Base-by-base conservation (phyloP, 1,284 basidiomycete genomes). In the Papiliotrema terrestris region DNA sequence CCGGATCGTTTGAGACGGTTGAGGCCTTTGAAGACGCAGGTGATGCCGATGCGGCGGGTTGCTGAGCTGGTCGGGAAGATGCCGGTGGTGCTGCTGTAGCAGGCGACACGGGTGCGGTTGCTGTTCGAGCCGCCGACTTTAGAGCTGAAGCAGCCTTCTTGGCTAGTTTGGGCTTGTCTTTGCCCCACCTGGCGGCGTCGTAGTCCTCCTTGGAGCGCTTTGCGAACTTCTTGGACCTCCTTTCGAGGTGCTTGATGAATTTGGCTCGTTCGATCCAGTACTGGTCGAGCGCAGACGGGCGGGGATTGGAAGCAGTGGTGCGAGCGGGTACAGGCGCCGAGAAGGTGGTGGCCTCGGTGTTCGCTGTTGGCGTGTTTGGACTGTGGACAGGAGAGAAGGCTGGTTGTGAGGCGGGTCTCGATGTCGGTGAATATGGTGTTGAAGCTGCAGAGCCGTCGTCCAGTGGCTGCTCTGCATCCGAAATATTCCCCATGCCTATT, bases 201-300 rank as follows among this genome's bases (percentile, higher is more conserved):
- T 52, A 43, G 50, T 61, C 57, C 22, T 62, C 58, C 43, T 56
- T 47, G 15, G 54, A 52, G 45, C 53, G 46, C 37, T 61, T 61
- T 26, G 58, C 51, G 45, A 68, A 71, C 25, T 62, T 62, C 51
- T 58, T 57, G 50, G 50, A 60, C 35, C 64, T 51, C 45, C 63
- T 66, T 54, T 69, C 63, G 38, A 71, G 62, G 44, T 68, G 64
- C 35, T 50, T 48, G 58, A 69, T 67, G 42, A 71, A 61, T 49
- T 65, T 67, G 25, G 59, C 51, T 44, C 67, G 63, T 50, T 71
- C 62, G 45, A 52, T 32, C 45, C 66, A 66, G 43, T 67, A 69
- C 32, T 59, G 57, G 29, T 66, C 55, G 20, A 59, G 49, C 23
- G 47, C 35, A 48, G 61, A 49, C 54, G 55, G 29, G 41, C 45